Conservation (phyloP, 208 protist species). For the Vickermania spadyakhi region DNA sequence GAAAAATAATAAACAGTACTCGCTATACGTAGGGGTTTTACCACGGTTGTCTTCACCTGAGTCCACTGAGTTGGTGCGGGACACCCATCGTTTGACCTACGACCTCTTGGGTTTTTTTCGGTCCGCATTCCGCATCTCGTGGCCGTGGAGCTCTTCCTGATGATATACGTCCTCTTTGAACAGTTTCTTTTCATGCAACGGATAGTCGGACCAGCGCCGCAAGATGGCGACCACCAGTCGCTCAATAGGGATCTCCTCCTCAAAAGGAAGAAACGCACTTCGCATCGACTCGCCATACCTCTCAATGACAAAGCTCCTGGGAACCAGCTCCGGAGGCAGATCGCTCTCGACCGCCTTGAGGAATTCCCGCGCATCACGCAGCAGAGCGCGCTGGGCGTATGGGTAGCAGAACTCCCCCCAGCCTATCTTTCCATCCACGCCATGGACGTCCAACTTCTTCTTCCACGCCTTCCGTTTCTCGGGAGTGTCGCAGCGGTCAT, state of each 20-base stretch:
- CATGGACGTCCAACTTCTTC: conserved; percentile 19
- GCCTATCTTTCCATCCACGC: conserved; percentile 14
- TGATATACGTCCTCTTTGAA: neutral
- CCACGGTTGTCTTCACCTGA: no score
- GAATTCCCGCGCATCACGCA: conserved; percentile 14
- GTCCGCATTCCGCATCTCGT: no score
- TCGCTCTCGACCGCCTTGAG: conserved; percentile 11
- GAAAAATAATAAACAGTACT: no score
- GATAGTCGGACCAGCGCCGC: conserved; percentile 1
- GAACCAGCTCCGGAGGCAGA: conserved; percentile 24
- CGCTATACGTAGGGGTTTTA: no score
- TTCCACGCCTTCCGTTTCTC: conserved; percentile 24
- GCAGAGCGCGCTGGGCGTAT: conserved; percentile 27
- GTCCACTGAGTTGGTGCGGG: no score
- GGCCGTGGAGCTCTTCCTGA: neutral
- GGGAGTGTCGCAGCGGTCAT: conserved; percentile 6
- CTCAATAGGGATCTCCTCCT: conserved; percentile 35
- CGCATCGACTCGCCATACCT: conserved; percentile 15
- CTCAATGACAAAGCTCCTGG: conserved; percentile 10
- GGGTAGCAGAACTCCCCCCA: conserved; percentile 65
- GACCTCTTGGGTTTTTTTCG: no score
- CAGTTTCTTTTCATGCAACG: neutral
- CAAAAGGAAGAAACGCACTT: conserved; percentile 22
- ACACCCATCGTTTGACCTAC: no score
- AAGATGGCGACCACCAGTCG: conserved; percentile 21